Evolutionary conservation across 1,284 basidiomycete species (phyloP), one percentile per base, ranked within the genome.

Genomic region (Melanopsichium pennsylvanicum): DNA sequence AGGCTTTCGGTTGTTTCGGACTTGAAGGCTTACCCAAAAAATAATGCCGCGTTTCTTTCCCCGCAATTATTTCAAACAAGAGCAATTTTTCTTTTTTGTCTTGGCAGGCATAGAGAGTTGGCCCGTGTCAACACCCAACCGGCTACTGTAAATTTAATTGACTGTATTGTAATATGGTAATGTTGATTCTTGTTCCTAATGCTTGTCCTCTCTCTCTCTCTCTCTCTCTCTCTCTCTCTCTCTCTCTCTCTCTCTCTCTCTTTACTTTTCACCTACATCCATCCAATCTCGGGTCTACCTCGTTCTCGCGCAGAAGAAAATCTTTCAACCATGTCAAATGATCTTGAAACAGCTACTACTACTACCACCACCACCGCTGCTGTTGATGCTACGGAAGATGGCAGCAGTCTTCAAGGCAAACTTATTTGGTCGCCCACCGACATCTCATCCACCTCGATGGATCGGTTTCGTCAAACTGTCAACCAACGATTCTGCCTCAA

Each of bases 401-500:
- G 38, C 32, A 15, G 25, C 38, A 35, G 38, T 34, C 43, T 72
- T n/a, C 68, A 66, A 22, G 66, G 70, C 51, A 50, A 51, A 25
- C 61, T 70, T 43, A 75, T 85, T 72, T 72, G 66, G 64, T 37
- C 75, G 23, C 88, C 89, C 12, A 36, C 74, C n/a, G 81, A 84
- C 60, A 82, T 85, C 18, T 80, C 84, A 22, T 60, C 81, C 6
- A 85, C 89, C 19, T 84, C 87, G 16, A 86, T 86, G 12, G 84
- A 85, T 66, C 84, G 81, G 18, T 88, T 92, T 81, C 84, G 87
- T 26, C 69, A 83, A 55, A 83, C 81, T 55, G 83, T 89, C 70
- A 91, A 90, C 78, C 66, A 79, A 33, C 84, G 83, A 31, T 84
- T 86, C 70, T 76, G 77, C 12, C 81, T 88, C 27, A 31, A 78